Base-by-base conservation (phyloP, 2,329 filamentous ascomycete species). In the Penicillium aurantiogriseum region DNA sequence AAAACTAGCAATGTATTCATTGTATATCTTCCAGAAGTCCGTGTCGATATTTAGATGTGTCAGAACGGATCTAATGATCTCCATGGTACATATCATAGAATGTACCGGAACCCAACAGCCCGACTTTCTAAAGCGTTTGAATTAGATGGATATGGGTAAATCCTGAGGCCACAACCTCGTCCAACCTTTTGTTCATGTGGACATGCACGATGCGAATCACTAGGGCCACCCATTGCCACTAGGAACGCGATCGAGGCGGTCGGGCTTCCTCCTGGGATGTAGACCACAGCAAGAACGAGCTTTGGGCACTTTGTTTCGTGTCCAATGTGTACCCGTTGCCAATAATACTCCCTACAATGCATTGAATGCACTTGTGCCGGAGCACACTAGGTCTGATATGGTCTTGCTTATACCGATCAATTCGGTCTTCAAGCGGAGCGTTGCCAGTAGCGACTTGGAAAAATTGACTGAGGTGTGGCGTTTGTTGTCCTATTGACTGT, bases 201-300 rank as follows among this genome's bases (percentile, higher is more conserved):
- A 57, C 58, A 57, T 76, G 71, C 17, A 73, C 62, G 0, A 71
- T 51, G 13, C 76, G 68, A 47, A 76, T 67, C 1, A 70, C 52
- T 8, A 74, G 57, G 4, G 76, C 72, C 27, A 77, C 23, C 1
- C 67, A 39, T 0, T 0, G 71, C 73, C n/a, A 76, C 73, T 3
- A 72, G 13, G 6, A 76, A 44, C 19, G 71, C 71, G 27, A 77
- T 70, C 1, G 47, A 69, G 4, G 75, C 72, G 5, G 71, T 75
- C 3, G 74, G 74, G 49, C 60, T 69, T 0, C 73, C 73, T 1
- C 71, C 74, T 8, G 74, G 67, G 6, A 75, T 64, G 56, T 21
- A 10, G 27, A 29, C 9, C 27, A 29, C 27, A 29, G 27, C 27
- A 29, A 29, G 27, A 29, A 29, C 8, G 8, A 4, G 27, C 27